These are phyloP conservation scores for Phaffomyces thermotolerans DNA, from an alignment of 805 yeast species.

Conservation along the genomic window DNA sequence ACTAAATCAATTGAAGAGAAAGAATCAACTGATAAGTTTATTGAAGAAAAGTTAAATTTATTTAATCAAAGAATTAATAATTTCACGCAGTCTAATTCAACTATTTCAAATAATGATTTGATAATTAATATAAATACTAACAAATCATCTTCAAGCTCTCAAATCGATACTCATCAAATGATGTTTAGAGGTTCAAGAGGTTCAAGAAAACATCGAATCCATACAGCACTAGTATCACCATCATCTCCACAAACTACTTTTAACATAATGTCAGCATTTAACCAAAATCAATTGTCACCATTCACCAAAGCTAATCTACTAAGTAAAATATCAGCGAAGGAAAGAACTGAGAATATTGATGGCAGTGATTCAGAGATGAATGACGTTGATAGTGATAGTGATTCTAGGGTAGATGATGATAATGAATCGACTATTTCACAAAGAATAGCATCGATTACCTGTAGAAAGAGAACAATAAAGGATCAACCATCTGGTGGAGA, in stretches of 20 bases:
- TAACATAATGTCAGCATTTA: conserved; percentile 4
- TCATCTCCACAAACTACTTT: conserved; percentile 5
- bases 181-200: not conserved
- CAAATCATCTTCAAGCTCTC: not conserved
- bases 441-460: conserved; percentile 1
- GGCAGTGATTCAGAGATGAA: conserved; percentile 24
- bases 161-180: no score
- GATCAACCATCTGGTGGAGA: not conserved
- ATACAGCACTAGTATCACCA: not conserved
- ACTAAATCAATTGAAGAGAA: conserved; percentile 6
- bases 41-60: conserved; percentile 7
- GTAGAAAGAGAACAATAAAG: not conserved
- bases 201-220: not conserved
- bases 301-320: conserved; percentile 18
- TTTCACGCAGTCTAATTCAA: not conserved
- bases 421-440: conserved; percentile 5
- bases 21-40: conserved; percentile 3
- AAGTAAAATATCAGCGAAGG: conserved; percentile 11
- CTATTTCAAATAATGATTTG: not conserved
- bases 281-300: conserved; percentile 16
- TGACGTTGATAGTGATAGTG: conserved; percentile 20
- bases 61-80: conserved; percentile 12
- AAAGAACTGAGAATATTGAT: conserved; percentile 14
- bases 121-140: not conserved
- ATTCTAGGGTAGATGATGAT: conserved; percentile 12